Base-by-base conservation (phyloP, 352 stramenopile genomes). In the Phytophthora pisi region DNA sequence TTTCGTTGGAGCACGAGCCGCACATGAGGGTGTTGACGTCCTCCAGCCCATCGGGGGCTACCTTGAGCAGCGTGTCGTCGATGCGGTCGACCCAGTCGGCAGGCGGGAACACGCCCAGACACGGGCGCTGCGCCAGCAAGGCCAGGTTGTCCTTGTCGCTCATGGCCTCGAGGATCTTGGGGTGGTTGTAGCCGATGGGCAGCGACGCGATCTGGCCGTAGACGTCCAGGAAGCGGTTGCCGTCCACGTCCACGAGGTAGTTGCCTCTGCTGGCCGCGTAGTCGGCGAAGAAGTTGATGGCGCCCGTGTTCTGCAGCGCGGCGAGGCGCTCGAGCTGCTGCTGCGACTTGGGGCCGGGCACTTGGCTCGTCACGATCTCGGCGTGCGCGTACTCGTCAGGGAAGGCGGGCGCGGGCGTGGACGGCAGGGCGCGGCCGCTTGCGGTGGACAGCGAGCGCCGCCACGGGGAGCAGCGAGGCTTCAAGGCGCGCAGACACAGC, bases 21-120 rank as follows among this genome's bases (percentile, higher is more conserved):
- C 87, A 95, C 87, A 95, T 95, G 64, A 93, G 84, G 62, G 87
- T 95, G 68, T 92, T 91, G 60, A 93, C 79, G 50, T 95, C 84
- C 3, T 72, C 72, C 28, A 92, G 69, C 6, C 85, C 84, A 1
- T 62, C 45, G 0, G 86, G 87, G 8, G 78, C 74, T 24, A 93
- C 79, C 58, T 85, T 84, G 24, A 75, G 64, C 16, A 95, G 70
- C 52, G 84, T 92, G 4, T 73, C 70, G 50, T 88, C 63, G 40
- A 95, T 84, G 46, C 82, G 76, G 58, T 92, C 82, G 15, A 86
- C 73, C 87, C 87, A 95, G 61, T 93, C 87, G 13, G 70, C 75
- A 5, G 87, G 87, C 11, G 87, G 88, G 54, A 93, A 93, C 51
- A 93, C 77, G 11, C 86, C 84, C 4, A 95, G 77, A 55, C 81